Base-by-base conservation (phyloP, 2,329 filamentous ascomycete genomes). In the Gaeumannomyces sp. region DNA sequence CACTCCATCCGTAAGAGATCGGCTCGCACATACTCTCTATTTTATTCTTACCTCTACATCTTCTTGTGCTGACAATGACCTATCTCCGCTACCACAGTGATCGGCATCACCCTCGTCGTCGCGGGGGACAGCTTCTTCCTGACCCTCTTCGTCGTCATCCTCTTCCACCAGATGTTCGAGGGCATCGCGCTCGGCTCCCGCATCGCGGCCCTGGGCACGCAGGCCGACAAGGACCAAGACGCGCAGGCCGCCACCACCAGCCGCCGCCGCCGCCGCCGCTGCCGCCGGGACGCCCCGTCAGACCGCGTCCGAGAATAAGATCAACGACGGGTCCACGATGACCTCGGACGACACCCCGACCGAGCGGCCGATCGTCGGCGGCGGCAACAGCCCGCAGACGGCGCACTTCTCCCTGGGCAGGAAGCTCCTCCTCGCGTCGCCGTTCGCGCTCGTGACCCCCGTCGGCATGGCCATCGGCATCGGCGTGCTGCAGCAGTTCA, bases 391-490 rank as follows among this genome's bases (percentile, higher is more conserved):
- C 61, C 50, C 35, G 14, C 27, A n/a, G 58, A 25, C 35, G 31
- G 63, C 69, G 16, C 53, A 63, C 22, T 68, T 82, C 35, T 73
- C 77, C 11, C 73, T 80, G 71, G 68, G 69, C 66, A 79, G 80
- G 67, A 89, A 92, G 72, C 75, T 87, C 3, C 67, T 85, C 16
- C 86, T 93, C 77, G 89, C 83, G 0, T 69, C 75, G 1, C 80
- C 82, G 0, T 93, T 92, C 70, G 84, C 89, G 0, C 77, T 92
- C 31, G 86, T 91, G 64, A 93, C 90, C 0, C 90, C 90, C 0
- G 78, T 92, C 35, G 91, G 90, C 14, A 93, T 93, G 90, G 89
- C 87, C 0, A 92, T 94, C 66, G 90, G 91, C 0, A 87, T 92
- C 45, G 89, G 89, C 3, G 89, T 90, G 4, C 76, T 93, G 33